Percentiles rank a stretch among this genome's conserved stretches.
Conservation (phyloP, 768 basidiomycete genomes). For the Panaeolus papilionaceus region DNA sequence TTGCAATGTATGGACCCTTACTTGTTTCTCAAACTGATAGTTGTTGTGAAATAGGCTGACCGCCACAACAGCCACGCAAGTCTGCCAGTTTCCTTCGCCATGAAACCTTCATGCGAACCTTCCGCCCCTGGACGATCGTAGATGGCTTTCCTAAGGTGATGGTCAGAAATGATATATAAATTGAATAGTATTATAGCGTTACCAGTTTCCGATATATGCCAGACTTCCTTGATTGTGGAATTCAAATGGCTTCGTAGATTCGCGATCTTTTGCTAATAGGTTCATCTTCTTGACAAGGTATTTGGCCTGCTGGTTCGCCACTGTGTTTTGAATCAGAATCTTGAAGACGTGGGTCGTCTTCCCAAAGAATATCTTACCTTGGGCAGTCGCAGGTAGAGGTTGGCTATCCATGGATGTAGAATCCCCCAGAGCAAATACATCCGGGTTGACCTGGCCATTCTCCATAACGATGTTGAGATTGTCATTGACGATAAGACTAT, state of each 20-base stretch:
- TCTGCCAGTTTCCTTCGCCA: slow-evolving; percentile 68
- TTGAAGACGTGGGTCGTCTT: background rate
- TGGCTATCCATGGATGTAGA: slow-evolving; percentile 63
- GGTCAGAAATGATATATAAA: slow-evolving; percentile 14
- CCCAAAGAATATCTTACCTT: slow-evolving; percentile 50
- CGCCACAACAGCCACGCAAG: slow-evolving; percentile 84
- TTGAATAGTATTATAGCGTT: slow-evolving; percentile 27
- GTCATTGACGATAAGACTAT: slow-evolving; percentile 53
- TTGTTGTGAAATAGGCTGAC: slow-evolving; percentile 82
- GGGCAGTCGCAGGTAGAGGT: slow-evolving; percentile 83
- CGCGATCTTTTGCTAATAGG: slow-evolving; percentile 57
- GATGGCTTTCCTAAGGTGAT: slow-evolving; percentile 68
- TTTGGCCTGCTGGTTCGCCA: slow-evolving; percentile 78
- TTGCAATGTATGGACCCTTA: slow-evolving; percentile 35
- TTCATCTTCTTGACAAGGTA: slow-evolving; percentile 75
- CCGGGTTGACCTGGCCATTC: slow-evolving; percentile 59
- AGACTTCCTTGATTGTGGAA: slow-evolving; percentile 79
- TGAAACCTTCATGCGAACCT: slow-evolving; percentile 43
- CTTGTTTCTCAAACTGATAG: slow-evolving; percentile 76
- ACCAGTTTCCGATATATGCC: slow-evolving; percentile 84
- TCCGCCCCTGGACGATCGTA: slow-evolving; percentile 67
- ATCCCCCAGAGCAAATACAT: slow-evolving; percentile 88
- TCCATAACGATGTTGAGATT: slow-evolving; percentile 65
- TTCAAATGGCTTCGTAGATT: slow-evolving; percentile 58
- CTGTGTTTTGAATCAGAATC: slow-evolving; percentile 38